phyloP scores from a whole-genome alignment of 1,284 basidiomycete genomes.

The Ustilago xerochloae region DNA sequence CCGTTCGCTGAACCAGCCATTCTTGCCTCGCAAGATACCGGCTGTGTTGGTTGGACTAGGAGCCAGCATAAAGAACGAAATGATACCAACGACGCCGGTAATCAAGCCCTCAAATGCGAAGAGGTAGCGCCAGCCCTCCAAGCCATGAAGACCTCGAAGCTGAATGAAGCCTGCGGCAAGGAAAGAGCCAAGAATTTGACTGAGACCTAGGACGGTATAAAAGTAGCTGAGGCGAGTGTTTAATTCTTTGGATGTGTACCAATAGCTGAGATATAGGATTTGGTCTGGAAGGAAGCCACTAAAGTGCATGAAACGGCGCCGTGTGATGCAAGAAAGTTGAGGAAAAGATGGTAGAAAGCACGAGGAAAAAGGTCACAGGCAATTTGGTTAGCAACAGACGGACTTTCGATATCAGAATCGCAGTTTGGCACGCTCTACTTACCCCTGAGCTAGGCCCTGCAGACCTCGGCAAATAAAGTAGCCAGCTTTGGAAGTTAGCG shows the following conservation, averaged over 20 bases:
- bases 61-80: constrained; percentile 32
- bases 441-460: constrained; percentile 70
- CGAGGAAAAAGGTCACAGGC: too few species aligned
- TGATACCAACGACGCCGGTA: constrained; percentile 3
- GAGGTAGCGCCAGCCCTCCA: constrained; percentile 44
- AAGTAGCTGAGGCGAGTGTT: constrained; percentile 77
- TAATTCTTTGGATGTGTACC: constrained; percentile 69
- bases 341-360: not conserved
- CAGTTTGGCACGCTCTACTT: not conserved
- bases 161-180: constrained; percentile 48
- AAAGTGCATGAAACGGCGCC: too few species aligned
- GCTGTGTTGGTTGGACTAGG: constrained; percentile 38
- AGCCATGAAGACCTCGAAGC: constrained; percentile 39
- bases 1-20: constrained; percentile 76
- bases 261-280: constrained; percentile 69
- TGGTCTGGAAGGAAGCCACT: constrained; percentile 71
- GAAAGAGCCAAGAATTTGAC: constrained; percentile 43
- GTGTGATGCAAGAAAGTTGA: not conserved
- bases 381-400: too few species aligned
- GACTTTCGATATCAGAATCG: too few species aligned
- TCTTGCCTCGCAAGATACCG: constrained; percentile 17
- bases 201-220: constrained; percentile 66
- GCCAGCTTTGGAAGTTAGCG: constrained; percentile 20
- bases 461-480: constrained; percentile 48
- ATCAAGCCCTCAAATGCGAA: constrained; percentile 7